A percentile compares a stretch with the other conserved stretches of the same genome.
These are phyloP conservation scores for Melampsora larici-populina DNA, from an alignment of 1,284 basidiomycete genomes.

Conservation along the genomic window DNA sequence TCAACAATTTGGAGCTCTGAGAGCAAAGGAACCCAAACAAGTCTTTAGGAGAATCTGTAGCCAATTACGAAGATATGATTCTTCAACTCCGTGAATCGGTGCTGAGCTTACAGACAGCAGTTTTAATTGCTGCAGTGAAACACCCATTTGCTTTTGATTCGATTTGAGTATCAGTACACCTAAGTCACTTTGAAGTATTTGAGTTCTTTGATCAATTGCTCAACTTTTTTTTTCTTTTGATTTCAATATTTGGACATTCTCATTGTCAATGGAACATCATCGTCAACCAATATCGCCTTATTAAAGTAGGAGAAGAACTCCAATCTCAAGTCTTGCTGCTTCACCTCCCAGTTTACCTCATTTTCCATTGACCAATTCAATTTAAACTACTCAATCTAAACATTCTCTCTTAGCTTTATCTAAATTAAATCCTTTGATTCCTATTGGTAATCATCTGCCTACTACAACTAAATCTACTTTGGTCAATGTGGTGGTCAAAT, in stretches of 20 bases:
- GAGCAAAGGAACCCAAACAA: conserved; percentile 67
- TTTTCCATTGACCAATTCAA: neutral
- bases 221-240: too few species aligned
- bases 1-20: conserved; percentile 66
- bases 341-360: neutral
- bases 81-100: conserved; percentile 86
- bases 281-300: too few species aligned
- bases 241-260: too few species aligned
- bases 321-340: neutral
- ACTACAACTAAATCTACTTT: conserved; percentile 31
- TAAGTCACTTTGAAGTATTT: too few species aligned
- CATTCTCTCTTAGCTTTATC: conserved; percentile 18
- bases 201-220: too few species aligned
- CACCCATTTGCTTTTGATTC: neutral
- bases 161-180: too few species aligned
- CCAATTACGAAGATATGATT: conserved; percentile 82
- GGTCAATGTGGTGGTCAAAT: conserved; percentile 42
- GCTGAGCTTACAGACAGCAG: conserved; percentile 70
- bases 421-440: conserved; percentile 1
- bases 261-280: too few species aligned
- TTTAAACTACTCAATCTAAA: neutral
- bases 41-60: conserved; percentile 69
- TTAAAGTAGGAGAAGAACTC: neutral
- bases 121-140: neutral
- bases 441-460: neutral